Evolutionary conservation across 176 grass and related monocot genomes (phyloP).

Genomic region (Lolium multiflorum): DNA sequence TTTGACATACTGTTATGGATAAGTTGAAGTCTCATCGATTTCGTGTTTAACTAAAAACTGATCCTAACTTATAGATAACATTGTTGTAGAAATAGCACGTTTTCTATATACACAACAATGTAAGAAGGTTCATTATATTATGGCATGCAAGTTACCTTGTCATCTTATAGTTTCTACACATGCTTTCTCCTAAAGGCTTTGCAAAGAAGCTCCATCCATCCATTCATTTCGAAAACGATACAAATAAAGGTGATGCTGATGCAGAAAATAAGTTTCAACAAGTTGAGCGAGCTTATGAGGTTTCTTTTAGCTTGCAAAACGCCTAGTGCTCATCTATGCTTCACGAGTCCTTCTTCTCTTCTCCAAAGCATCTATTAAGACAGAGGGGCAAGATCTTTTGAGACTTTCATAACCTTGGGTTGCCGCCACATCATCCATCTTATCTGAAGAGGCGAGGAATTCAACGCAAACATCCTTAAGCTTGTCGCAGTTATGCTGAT

Average conservation of each 20-base stretch:
- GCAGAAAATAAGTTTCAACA: slow-evolving; percentile 98
- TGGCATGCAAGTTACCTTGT: slow-evolving; percentile 1
- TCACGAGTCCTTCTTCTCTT: not conserved
- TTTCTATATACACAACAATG: not conserved
- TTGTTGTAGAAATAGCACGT: not conserved
- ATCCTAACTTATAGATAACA: not conserved
- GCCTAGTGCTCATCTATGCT: not conserved
- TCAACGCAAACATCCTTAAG: not conserved
- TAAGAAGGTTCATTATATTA: not conserved
- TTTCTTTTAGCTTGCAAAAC: slow-evolving; percentile 24
- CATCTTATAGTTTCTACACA: not conserved
- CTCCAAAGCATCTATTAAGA: not conserved
- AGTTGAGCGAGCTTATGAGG: slow-evolving; percentile 96
- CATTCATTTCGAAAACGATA: slow-evolving; percentile 41
- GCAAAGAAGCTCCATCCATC: slow-evolving; percentile 94
- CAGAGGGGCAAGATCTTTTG: not conserved
- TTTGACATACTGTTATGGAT: not conserved
- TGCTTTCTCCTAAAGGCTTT: slow-evolving; percentile 57
- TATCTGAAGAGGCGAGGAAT: not conserved
- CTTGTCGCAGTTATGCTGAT: slow-evolving; percentile 8
- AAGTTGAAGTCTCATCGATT: not conserved
- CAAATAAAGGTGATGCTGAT: slow-evolving; percentile 86
- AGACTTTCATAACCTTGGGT: slow-evolving; percentile 11
- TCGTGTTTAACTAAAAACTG: not conserved
- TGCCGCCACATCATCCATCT: slow-evolving; percentile 6